Evolutionary conservation across 2,329 filamentous ascomycete genomes (phyloP).

Genomic region (Calonectria honghensis): DNA sequence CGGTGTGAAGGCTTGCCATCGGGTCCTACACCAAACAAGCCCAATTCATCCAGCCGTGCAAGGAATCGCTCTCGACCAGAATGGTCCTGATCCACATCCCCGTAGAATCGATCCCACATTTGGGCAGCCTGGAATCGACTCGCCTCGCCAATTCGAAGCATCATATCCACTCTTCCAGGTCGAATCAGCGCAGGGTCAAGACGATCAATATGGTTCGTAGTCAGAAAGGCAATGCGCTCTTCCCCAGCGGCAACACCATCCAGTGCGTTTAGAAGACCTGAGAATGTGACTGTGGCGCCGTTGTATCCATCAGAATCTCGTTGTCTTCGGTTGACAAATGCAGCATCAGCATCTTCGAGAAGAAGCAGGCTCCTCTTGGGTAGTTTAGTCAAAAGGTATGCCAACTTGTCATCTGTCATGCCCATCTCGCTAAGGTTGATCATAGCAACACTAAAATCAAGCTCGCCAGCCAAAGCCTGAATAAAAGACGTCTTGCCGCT

Average conservation of each 20-base stretch:
- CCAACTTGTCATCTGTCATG: conserved; percentile 91
- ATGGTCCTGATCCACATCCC: conserved; percentile 82
- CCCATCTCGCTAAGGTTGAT: conserved; percentile 93
- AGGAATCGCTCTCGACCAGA: conserved; percentile 82
- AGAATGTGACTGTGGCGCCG: conserved; percentile 94
- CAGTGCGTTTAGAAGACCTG: conserved; percentile 87
- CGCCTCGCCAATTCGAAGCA: conserved; percentile 90
- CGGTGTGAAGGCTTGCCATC: conserved; percentile 68
- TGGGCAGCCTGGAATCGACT: conserved; percentile 87
- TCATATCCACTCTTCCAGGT: conserved; percentile 95
- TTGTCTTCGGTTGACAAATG: conserved; percentile 87
- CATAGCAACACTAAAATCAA: conserved; percentile 95
- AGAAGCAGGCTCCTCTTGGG: conserved; percentile 88
- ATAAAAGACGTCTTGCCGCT: conserved; percentile 98
- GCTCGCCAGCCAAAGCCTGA: conserved; percentile 92
- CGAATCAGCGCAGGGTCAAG: conserved; percentile 92
- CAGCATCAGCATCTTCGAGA: conserved; percentile 93
- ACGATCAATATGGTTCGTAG: conserved; percentile 94
- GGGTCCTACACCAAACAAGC: conserved; percentile 77
- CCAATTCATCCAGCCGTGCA: conserved; percentile 79
- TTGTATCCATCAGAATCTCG: conserved; percentile 88
- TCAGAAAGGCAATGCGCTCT: conserved; percentile 94
- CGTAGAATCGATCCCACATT: conserved; percentile 98
- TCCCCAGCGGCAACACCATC: conserved; percentile 97
- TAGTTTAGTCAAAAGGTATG: conserved; percentile 89